Evolutionary conservation across 129 eudicot genomes (phyloP).

Genomic region (Helianthus annuus): DNA sequence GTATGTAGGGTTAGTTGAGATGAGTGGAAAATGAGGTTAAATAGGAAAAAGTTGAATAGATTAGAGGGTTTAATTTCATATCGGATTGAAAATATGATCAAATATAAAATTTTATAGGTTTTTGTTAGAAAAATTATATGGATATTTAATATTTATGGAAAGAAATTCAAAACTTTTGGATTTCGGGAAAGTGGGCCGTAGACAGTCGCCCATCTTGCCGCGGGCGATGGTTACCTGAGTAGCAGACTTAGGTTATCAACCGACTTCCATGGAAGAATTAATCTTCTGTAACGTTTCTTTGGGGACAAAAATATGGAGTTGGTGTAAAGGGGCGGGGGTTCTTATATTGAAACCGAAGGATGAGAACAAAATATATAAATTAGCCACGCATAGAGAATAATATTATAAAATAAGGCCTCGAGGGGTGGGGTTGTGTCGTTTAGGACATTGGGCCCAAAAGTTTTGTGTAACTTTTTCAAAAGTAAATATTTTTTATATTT

Average conservation of each 20-base stretch:
- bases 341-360: not conserved
- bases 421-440: not conserved
- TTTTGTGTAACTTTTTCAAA: not conserved
- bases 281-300: too few species aligned
- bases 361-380: not conserved
- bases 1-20: too few species aligned
- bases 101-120: too few species aligned
- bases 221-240: constrained; percentile 30
- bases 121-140: too few species aligned
- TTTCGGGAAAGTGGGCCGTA: too few species aligned
- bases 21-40: too few species aligned
- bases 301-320: not conserved
- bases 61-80: too few species aligned
- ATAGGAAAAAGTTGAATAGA: too few species aligned
- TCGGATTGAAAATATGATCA: too few species aligned
- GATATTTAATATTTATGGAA: too few species aligned
- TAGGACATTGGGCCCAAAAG: not conserved
- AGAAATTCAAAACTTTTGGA: too few species aligned
- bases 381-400: not conserved
- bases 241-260: constrained; percentile 3
- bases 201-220: too few species aligned
- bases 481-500: not conserved
- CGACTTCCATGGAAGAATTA: constrained; percentile 13
- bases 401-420: not conserved
- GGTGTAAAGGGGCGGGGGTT: not conserved